These are phyloP conservation scores for Gymnopus androsaceus DNA, from an alignment of 1,284 basidiomycete species.

Conservation along the genomic window DNA sequence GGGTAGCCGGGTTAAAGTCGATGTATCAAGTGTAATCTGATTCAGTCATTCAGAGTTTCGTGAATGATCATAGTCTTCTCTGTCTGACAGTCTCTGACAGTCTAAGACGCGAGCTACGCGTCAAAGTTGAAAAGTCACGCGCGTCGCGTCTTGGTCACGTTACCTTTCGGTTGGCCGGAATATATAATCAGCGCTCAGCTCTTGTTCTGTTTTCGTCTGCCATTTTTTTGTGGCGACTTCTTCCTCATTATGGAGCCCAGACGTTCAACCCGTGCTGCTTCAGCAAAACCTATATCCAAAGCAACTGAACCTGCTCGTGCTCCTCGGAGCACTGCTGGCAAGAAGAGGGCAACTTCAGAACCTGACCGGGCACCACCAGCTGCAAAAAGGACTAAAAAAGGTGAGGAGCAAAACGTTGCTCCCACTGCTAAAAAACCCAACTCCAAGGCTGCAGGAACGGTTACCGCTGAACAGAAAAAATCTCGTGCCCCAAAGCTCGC, in stretches of 20 bases:
- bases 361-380: constrained; percentile 42
- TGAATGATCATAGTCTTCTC: too few species aligned
- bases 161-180: too few species aligned
- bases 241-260: constrained; percentile 41
- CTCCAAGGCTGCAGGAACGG: constrained; percentile 31
- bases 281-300: constrained; percentile 36
- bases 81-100: too few species aligned
- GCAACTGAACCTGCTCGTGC: constrained; percentile 31
- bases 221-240: not conserved
- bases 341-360: constrained; percentile 48
- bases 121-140: too few species aligned
- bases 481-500: constrained; percentile 35
- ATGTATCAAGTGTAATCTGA: too few species aligned
- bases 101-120: too few species aligned
- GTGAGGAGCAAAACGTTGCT: constrained; percentile 38
- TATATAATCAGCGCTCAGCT: not conserved
- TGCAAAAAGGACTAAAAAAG: constrained; percentile 37
- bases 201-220: not conserved
- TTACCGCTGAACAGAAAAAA: constrained; percentile 26
- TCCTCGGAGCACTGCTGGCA: constrained; percentile 28
- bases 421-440: constrained; percentile 26
- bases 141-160: too few species aligned
- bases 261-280: constrained; percentile 52
- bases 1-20: too few species aligned
- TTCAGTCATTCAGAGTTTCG: too few species aligned